phyloP scores from a whole-genome alignment of 129 eudicot species.

The Flaveria bidentis region DNA sequence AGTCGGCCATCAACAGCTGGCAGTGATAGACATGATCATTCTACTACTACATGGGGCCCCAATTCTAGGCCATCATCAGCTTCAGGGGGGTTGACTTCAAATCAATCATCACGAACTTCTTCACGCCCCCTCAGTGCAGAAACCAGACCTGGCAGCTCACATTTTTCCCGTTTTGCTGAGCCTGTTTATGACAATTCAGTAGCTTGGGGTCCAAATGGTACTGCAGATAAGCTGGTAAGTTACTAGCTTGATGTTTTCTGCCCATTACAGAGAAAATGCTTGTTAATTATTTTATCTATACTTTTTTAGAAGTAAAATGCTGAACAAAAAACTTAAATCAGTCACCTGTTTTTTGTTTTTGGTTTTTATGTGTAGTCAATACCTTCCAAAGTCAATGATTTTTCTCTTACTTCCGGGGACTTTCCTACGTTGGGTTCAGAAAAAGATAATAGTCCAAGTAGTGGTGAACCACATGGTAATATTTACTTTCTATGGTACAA shows the following conservation, averaged over 20 bases:
- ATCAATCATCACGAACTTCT: constrained; percentile 56
- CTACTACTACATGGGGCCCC: constrained; percentile 67
- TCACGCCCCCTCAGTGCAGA: constrained; percentile 96
- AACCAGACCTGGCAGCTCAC: constrained; percentile 93
- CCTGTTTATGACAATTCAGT: constrained; percentile 57
- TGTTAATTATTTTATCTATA: background rate
- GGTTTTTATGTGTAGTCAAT: constrained; percentile 49
- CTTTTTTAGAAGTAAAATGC: background rate
- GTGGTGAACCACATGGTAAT: constrained; percentile 59
- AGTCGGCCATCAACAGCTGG: constrained; percentile 97
- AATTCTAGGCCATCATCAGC: constrained; percentile 94
- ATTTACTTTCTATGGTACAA: constrained; percentile 22
- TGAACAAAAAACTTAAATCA: background rate
- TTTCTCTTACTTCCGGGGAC: constrained; percentile 86
- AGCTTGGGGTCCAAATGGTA: constrained; percentile 63
- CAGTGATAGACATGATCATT: constrained; percentile 75
- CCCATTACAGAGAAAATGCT: constrained; percentile 11
- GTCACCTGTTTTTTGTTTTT: background rate
- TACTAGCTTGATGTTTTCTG: background rate
- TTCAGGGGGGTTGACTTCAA: constrained; percentile 63
- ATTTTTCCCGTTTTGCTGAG: constrained; percentile 92
- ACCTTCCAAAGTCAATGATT: constrained; percentile 55
- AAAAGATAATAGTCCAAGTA: constrained; percentile 53
- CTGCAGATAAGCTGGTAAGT: constrained; percentile 72
- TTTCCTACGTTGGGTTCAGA: constrained; percentile 90